Conservation (phyloP, 257 asterid species). For the Solanum rostratum region DNA sequence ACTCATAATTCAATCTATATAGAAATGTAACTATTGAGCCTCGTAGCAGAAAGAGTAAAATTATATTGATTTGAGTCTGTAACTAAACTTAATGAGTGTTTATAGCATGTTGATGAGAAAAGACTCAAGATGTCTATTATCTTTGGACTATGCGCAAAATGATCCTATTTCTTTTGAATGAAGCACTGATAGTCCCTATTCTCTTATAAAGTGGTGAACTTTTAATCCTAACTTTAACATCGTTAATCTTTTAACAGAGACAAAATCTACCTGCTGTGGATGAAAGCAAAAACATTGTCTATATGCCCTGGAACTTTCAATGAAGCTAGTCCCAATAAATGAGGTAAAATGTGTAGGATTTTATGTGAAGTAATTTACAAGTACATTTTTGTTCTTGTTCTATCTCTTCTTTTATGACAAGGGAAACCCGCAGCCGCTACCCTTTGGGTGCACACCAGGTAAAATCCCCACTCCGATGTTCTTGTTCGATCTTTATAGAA, state of each 20-base stretch:
- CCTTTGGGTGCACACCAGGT: no score
- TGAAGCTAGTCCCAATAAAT: background rate
- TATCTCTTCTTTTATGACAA: background rate
- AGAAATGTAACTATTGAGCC: background rate
- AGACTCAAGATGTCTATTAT: background rate
- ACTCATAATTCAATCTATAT: no score
- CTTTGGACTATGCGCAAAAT: background rate
- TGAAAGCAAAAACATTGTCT: background rate
- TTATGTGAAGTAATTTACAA: no score
- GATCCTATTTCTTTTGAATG: background rate
- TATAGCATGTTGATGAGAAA: background rate
- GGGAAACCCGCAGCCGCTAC: no score
- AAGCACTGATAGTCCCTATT: background rate
- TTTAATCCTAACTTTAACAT: background rate
- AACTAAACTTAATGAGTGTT: no score
- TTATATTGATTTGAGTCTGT: background rate
- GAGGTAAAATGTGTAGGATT: background rate
- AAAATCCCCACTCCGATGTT: background rate
- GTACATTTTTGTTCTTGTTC: background rate
- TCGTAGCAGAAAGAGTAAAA: background rate
- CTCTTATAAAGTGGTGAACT: background rate
- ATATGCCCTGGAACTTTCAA: background rate
- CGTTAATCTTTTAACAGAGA: background rate
- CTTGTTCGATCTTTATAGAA: background rate
- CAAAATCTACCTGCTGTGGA: background rate